Conservation (phyloP, 2,329 filamentous ascomycete genomes). For the Ramularia endophylla region DNA sequence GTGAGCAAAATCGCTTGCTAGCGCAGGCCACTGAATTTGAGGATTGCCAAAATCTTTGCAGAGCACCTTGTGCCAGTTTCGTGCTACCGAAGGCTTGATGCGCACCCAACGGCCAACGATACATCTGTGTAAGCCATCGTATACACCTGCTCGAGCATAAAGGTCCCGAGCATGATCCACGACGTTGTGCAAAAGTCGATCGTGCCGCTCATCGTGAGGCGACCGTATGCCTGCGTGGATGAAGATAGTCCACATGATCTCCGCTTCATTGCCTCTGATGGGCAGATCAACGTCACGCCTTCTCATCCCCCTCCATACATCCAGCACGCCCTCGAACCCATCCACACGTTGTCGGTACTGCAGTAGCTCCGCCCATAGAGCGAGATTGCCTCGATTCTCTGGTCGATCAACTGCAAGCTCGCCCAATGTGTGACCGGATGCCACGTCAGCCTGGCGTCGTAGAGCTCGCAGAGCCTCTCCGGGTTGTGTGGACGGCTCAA, state of each 20-base stretch:
- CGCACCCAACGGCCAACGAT: slow-evolving; percentile 39
- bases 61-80: slow-evolving; percentile 27
- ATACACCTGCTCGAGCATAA: slow-evolving; percentile 30
- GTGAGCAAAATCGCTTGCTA: slow-evolving; percentile 16
- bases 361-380: slow-evolving; percentile 38
- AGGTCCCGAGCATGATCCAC: slow-evolving; percentile 38
- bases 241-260: slow-evolving; percentile 43
- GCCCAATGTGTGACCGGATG: slow-evolving; percentile 4
- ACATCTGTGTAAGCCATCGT: slow-evolving; percentile 37
- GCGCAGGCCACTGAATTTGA: slow-evolving; percentile 19
- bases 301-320: slow-evolving; percentile 40
- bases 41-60: slow-evolving; percentile 34
- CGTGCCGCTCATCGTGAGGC: slow-evolving; percentile 1
- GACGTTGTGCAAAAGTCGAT: slow-evolving; percentile 31
- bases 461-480: slow-evolving; percentile 16
- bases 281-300: slow-evolving; percentile 36
- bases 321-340: slow-evolving; percentile 36
- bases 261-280: slow-evolving; percentile 32
- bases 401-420: slow-evolving; percentile 29
- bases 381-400: slow-evolving; percentile 26
- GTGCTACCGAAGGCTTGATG: slow-evolving; percentile 21
- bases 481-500: background rate
- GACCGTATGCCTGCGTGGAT: slow-evolving; percentile 32
- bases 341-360: slow-evolving; percentile 37
- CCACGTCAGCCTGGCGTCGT: slow-evolving; percentile 29